These are phyloP conservation scores for Parathielavia hyrcaniae DNA, from an alignment of 495 filamentous ascomycete genomes.

Conservation along the genomic window DNA sequence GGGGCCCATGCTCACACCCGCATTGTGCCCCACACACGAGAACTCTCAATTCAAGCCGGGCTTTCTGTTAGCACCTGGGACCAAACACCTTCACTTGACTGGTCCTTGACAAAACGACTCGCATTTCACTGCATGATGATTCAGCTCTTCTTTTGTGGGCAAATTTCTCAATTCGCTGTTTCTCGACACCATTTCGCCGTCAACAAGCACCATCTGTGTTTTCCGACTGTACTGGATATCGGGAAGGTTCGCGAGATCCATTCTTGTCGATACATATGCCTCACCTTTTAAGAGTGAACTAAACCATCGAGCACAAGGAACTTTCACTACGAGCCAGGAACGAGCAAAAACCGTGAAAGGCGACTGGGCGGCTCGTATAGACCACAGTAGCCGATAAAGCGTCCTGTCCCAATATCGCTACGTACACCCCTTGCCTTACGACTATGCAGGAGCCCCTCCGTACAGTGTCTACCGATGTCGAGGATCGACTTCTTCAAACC, in stretches of 20 bases:
- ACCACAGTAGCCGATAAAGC: not conserved
- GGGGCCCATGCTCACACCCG: not conserved
- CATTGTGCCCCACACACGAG: not conserved
- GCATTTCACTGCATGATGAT: too few relatives aligned
- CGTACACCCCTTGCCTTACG: not conserved
- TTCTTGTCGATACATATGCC: not conserved
- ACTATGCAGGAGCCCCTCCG: not conserved
- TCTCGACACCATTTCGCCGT: not conserved
- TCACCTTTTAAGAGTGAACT: not conserved
- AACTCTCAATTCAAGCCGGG: not conserved
- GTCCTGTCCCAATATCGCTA: not conserved
- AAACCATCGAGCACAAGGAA: not conserved
- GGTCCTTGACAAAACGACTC: too few relatives aligned
- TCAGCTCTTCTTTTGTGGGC: too few relatives aligned
- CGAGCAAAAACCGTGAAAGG: slow-evolving; percentile 5
- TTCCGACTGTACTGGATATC: too few relatives aligned
- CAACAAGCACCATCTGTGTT: too few relatives aligned
- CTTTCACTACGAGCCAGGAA: not conserved
- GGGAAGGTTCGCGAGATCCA: not conserved
- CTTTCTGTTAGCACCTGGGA: not conserved
- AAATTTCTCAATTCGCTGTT: not conserved
- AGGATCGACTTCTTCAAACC: too few relatives aligned
- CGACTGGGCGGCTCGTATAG: slow-evolving; percentile 23
- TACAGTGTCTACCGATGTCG: too few relatives aligned
- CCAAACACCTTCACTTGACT: too few relatives aligned